Evolutionary conservation across 495 filamentous ascomycete species (phyloP).

Genomic region (Trypethelium eluteriae): DNA sequence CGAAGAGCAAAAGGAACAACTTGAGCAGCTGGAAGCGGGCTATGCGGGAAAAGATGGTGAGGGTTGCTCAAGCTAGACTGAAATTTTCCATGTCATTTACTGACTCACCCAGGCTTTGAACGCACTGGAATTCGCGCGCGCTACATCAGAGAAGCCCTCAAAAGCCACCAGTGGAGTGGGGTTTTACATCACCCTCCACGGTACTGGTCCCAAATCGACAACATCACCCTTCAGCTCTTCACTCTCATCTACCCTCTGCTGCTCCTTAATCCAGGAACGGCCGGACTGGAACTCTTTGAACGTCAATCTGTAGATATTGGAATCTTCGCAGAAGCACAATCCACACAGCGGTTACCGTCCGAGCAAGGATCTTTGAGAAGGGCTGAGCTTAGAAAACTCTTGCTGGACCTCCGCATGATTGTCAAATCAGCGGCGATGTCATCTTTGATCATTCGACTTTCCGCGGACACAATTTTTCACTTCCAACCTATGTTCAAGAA

Average conservation of each 20-base stretch:
- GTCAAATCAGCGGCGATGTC: conserved; percentile 1
- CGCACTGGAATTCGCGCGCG: conserved; percentile 12
- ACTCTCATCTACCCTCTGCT: background rate
- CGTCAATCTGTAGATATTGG: background rate
- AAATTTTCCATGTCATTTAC: background rate
- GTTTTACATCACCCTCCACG: background rate
- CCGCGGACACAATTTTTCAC: background rate
- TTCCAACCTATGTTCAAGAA: conserved; percentile 5
- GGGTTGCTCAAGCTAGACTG: background rate
- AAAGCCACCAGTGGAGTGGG: background rate
- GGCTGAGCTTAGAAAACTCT: background rate
- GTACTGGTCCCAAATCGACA: background rate
- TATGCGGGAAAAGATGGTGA: conserved; percentile 13
- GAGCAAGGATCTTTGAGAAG: background rate
- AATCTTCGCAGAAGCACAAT: background rate
- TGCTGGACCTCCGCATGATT: background rate
- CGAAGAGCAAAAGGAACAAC: background rate
- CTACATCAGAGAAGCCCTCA: background rate
- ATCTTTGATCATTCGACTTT: conserved; percentile 6
- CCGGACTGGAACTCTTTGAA: background rate
- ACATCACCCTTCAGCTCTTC: background rate
- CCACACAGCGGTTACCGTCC: background rate
- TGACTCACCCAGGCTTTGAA: conserved; percentile 11
- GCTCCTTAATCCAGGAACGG: background rate
- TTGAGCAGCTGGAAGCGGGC: background rate